Conservation (phyloP, 306 rosid species). For the Lablab purpureus region DNA sequence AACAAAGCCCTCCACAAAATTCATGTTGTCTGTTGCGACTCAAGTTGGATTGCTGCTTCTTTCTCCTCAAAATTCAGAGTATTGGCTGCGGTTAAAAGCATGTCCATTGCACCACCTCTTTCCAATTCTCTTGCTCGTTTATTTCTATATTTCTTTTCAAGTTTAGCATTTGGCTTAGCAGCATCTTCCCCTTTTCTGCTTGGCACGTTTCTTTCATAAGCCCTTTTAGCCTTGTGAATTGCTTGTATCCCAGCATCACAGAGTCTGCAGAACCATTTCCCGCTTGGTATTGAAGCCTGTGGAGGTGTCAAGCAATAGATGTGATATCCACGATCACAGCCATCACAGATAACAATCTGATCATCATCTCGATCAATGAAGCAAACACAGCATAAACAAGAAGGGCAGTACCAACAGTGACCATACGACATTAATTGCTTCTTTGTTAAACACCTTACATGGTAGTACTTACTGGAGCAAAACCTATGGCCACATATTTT, state of each 20-base stretch:
- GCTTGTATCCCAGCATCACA: slow-evolving; percentile 71
- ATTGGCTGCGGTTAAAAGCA: slow-evolving; percentile 83
- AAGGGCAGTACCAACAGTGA: slow-evolving; percentile 85
- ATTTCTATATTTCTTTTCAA: slow-evolving; percentile 51
- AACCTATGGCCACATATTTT: slow-evolving; percentile 63
- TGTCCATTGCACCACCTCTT: slow-evolving; percentile 77
- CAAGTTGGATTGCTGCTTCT: slow-evolving; percentile 46
- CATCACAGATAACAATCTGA: slow-evolving; percentile 81
- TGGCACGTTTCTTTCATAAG: slow-evolving; percentile 52
- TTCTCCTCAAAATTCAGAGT: slow-evolving; percentile 68
- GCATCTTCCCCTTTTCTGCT: slow-evolving; percentile 47
- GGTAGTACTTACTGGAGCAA: slow-evolving; percentile 71
- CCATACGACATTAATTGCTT: slow-evolving; percentile 63
- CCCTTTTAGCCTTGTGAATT: slow-evolving; percentile 62
- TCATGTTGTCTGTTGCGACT: slow-evolving; percentile 43
- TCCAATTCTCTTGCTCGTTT: slow-evolving; percentile 59
- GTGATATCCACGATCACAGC: slow-evolving; percentile 92
- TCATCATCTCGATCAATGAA: slow-evolving; percentile 70
- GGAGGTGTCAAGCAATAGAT: slow-evolving; percentile 83
- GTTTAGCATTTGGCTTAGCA: slow-evolving; percentile 39
- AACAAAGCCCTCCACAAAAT: slow-evolving; percentile 20
- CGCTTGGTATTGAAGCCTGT: slow-evolving; percentile 62
- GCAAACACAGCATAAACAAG: slow-evolving; percentile 87
- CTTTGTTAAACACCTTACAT: slow-evolving; percentile 74
- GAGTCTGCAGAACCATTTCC: slow-evolving; percentile 84